Conservation (phyloP, 2,329 filamentous ascomycete species). For the Septoria petroselini region DNA sequence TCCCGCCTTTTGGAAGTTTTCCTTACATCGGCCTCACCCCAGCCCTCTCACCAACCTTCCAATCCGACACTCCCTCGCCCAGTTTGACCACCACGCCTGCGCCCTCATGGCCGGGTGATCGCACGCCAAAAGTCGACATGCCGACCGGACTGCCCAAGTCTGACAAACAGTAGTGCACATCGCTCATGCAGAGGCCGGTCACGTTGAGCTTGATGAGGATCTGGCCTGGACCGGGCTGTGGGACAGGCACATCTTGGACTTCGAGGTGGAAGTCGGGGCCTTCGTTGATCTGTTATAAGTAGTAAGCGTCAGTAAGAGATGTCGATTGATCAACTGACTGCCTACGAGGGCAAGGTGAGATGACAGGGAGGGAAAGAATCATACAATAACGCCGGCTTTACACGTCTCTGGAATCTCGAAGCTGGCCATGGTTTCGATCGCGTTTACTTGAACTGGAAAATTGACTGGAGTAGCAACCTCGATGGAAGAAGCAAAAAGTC, state of each 20-base stretch:
- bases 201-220: slow-evolving; percentile 56
- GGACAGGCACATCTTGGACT: slow-evolving; percentile 48
- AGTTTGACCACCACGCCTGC: slow-evolving; percentile 57
- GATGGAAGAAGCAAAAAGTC: not conserved
- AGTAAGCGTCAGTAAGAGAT: too few relatives aligned
- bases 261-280: slow-evolving; percentile 50
- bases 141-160: slow-evolving; percentile 45
- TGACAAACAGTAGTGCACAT: slow-evolving; percentile 55
- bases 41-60: slow-evolving; percentile 54
- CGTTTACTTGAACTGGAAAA: not conserved
- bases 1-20: too few relatives aligned
- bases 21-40: slow-evolving; percentile 48
- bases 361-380: not conserved
- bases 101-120: slow-evolving; percentile 49
- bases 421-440: slow-evolving; percentile 17
- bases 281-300: slow-evolving; percentile 43
- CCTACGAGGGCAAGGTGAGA: not conserved
- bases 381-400: slow-evolving; percentile 49
- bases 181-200: slow-evolving; percentile 57
- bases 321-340: too few relatives aligned
- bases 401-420: slow-evolving; percentile 48
- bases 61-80: slow-evolving; percentile 52
- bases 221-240: slow-evolving; percentile 50
- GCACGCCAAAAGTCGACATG: slow-evolving; percentile 41
- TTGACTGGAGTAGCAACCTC: not conserved